Conservation (phyloP, 1,139 yeast genomes). For the Hanseniaspora sp. region DNA sequence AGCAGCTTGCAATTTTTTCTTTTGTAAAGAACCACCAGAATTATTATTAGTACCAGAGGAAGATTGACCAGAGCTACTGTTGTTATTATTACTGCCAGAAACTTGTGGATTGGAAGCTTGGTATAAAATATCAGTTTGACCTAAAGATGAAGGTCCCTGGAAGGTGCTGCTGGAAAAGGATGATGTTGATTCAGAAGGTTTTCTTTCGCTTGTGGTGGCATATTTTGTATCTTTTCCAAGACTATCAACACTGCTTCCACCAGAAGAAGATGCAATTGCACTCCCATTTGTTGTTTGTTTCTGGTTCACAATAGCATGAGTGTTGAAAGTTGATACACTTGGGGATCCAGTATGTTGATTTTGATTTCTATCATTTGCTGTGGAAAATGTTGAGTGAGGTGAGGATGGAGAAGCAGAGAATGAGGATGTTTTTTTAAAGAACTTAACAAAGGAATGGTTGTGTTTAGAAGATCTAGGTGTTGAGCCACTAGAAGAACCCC, state of each 20-base stretch:
- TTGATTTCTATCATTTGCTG: conserved; percentile 22
- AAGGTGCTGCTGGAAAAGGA: conserved; percentile 14
- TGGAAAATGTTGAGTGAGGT: conserved; percentile 18
- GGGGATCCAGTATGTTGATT: conserved; percentile 18
- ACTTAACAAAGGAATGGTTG: conserved; percentile 25
- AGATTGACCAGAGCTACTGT: conserved; percentile 15
- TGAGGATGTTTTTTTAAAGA: conserved; percentile 21
- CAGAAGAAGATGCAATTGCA: conserved; percentile 2
- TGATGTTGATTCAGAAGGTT: neutral
- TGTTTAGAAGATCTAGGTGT: conserved; percentile 17
- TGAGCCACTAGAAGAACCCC: conserved; percentile 19
- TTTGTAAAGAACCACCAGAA: conserved; percentile 22
- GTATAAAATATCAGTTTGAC: conserved; percentile 16
- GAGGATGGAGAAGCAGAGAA: conserved; percentile 18
- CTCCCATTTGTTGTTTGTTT: neutral
- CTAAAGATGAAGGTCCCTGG: conserved; percentile 16
- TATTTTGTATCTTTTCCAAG: neutral
- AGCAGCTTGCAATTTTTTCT: conserved; percentile 21
- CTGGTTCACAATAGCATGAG: conserved; percentile 17
- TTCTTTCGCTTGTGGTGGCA: neutral
- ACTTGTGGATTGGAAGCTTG: conserved; percentile 10
- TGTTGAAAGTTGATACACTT: conserved; percentile 24
- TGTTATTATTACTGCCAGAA: neutral
- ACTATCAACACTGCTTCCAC: neutral
- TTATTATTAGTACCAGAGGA: conserved; percentile 22